These are phyloP conservation scores for Vigna mungo DNA, from an alignment of 306 rosid species.

Conservation along the genomic window DNA sequence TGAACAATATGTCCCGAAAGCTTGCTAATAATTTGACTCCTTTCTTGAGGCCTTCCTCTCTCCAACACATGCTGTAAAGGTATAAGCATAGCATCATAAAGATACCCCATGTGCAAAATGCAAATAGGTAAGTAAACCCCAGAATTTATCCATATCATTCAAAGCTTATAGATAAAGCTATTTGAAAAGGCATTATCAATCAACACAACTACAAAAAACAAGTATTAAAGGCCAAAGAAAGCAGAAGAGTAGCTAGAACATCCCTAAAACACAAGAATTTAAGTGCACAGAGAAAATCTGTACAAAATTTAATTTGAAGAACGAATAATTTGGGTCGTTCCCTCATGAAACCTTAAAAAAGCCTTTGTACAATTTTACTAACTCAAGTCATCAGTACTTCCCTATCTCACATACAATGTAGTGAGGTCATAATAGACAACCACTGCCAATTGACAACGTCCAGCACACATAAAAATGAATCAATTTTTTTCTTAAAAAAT, in stretches of 20 bases:
- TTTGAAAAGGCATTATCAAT: too few species aligned
- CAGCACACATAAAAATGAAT: not conserved
- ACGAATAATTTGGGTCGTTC: not conserved
- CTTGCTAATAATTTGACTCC: constrained; percentile 74
- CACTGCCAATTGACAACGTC: not conserved
- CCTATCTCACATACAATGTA: too few species aligned
- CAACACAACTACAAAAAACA: too few species aligned
- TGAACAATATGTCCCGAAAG: constrained; percentile 67
- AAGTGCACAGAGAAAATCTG: too few species aligned
- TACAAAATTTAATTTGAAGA: too few species aligned
- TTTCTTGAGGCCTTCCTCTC: constrained; percentile 73
- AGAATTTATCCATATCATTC: not conserved
- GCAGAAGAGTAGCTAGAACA: too few species aligned
- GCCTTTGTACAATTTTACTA: not conserved
- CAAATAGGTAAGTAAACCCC: not conserved
- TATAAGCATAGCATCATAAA: constrained; percentile 26
- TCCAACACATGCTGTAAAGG: constrained; percentile 77
- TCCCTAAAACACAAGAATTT: too few species aligned
- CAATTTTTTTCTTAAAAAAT: constrained; percentile 6
- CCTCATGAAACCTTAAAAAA: not conserved
- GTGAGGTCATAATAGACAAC: not conserved
- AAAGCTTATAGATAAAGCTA: too few species aligned
- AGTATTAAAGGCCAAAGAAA: too few species aligned
- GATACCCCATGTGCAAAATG: constrained; percentile 10
- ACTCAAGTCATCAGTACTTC: constrained; percentile 1